Base-by-base conservation (phyloP, 2,329 filamentous ascomycete species). In the Rutstroemia sp. region DNA sequence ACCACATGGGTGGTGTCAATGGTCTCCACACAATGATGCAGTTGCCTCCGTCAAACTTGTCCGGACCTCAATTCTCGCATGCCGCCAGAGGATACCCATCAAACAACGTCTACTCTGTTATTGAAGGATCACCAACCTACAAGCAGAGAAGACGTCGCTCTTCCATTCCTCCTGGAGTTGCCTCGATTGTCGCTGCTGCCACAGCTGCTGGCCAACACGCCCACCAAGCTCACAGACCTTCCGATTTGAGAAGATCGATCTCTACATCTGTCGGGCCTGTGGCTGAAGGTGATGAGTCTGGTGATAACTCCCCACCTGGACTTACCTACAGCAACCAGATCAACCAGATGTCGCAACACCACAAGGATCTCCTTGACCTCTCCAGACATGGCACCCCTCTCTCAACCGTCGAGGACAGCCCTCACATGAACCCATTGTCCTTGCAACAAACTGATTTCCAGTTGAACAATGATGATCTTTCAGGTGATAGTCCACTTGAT, bases 51-150 rank as follows among this genome's bases (percentile, higher is more conserved):
- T 91, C 91, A 14, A 94, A 92, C 72, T 74, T 96, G 60, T 83
- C 86, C 54, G 88, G 86, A 30, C 82, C 86, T 49, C 88, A 92
- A 67, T 96, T 89, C 73, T 83, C 86, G 25, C 84, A 88, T 47
- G 82, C 86, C 34, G 77, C 81, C 25, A 78, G 86, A 62, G 76
- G 79, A 41, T 89, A 89, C 64, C 80, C 79, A 58, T 71, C 77
- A 46, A 87, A 86, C 72, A 95, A 90, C 70, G 88, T 94, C 64
- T 96, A 95, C 77, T 92, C 90, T 49, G 92, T 96, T 50, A 94
- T 97, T 69, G 94, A 99, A 76, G 94, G 94, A 49, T 99, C 94
- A 27, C 94, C 94, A 12, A 97, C 94, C 39, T 99, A 99, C 77
- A 99, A 99, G 81, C 94, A 97, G 78, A 84, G 94, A 66, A 83